Evolutionary conservation across 2,329 filamentous ascomycete genomes (phyloP), one percentile per base, ranked within the genome.

Genomic region (Trichoderma aggressivum): DNA sequence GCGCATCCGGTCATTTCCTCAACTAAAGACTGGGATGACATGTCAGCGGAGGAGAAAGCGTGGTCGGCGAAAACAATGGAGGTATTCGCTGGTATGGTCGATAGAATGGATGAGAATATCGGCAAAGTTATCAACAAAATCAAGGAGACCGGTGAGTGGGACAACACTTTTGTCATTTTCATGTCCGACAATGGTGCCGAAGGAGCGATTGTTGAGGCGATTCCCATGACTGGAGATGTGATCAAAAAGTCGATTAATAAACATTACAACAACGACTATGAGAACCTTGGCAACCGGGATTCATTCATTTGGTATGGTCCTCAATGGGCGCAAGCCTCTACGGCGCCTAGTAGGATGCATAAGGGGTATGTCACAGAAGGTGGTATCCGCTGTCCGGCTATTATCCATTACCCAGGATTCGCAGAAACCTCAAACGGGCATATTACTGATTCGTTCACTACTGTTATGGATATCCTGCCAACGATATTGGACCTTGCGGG

Each of bases 161-260:
- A 91, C 73, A 89, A 68, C 26, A 68, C 65, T 5, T 59, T 90
- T 73, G 82, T 91, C 64, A 84, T 86, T 75, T 90, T 91, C 82
- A 86, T 90, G 81, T 87, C 84, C 1, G 88, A 90, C 78, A 90
- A 90, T 72, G 88, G 88, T 2, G 88, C 88, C 14, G 88, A 90
- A 73, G 88, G 88, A 18, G 86, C 86, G 18, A 83, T 84, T 1
- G 87, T 88, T 73, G 87, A 90, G 75, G 86, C 88, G 2, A 85
- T 68, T 32, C 65, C 65, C 36, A 58, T 68, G 34, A 68, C 65
- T 3, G 65, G 85, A 69, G 84, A 85, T 62, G 82, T 68, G 18
- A 68, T 68, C 81, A 32, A 86, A 87, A 74, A 84, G 88, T 75
- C 81, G 84, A 8, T 80, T 80, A 39, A 81, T 88, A 28, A 86